Percentiles rank a stretch among this genome's conserved stretches.
These are phyloP conservation scores for Talaromyces sp. DNA, from an alignment of 2,329 filamentous ascomycete genomes.

Conservation along the genomic window DNA sequence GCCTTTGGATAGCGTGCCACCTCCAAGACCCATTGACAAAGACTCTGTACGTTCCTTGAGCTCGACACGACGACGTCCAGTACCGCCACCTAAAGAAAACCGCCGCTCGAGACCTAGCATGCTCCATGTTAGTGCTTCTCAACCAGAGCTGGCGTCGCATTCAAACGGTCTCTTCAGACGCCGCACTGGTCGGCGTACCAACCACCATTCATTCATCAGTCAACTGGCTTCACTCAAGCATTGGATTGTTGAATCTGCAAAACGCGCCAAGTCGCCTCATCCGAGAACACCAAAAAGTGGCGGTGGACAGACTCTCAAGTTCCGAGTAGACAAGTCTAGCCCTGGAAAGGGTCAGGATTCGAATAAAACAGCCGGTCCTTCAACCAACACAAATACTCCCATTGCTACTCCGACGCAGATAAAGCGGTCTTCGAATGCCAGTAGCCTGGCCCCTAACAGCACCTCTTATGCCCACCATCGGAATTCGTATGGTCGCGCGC, in stretches of 20 bases:
- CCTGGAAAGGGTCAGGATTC: conserved; percentile 34
- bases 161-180: conserved; percentile 51
- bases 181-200: conserved; percentile 52
- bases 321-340: conserved; percentile 33
- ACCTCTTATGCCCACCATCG: conserved; percentile 38
- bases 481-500: conserved; percentile 36
- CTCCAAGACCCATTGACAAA: conserved; percentile 71
- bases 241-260: conserved; percentile 66
- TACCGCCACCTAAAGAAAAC: conserved; percentile 82
- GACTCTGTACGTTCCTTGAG: conserved; percentile 65
- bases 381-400: conserved; percentile 18
- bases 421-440: conserved; percentile 37
- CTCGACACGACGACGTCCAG: conserved; percentile 70
- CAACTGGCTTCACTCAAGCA: conserved; percentile 65
- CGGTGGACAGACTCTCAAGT: conserved; percentile 28
- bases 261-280: conserved; percentile 56
- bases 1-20: conserved; percentile 33
- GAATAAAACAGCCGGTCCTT: conserved; percentile 23
- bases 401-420: conserved; percentile 32
- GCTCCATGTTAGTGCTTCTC: conserved; percentile 73
- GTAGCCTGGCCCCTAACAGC: conserved; percentile 38
- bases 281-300: conserved; percentile 25
- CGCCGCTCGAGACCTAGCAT: conserved; percentile 76
- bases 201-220: conserved; percentile 57
- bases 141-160: conserved; percentile 55